Evolutionary conservation across 23 red algal species (phyloP).

Genomic region (Cyanidium caldarium): DNA sequence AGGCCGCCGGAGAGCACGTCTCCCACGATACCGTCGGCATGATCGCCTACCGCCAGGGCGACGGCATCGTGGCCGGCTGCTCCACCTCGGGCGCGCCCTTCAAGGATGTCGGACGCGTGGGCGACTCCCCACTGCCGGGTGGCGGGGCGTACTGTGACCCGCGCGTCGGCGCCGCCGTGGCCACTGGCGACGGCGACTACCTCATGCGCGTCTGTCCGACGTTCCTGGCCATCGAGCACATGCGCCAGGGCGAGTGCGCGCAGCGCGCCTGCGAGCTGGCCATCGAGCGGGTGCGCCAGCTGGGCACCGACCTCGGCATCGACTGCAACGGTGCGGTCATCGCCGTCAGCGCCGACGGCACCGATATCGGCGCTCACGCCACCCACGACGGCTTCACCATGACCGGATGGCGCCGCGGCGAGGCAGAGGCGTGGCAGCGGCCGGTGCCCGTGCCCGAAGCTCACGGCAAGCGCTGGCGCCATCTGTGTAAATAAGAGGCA

Average conservation of each 20-base stretch:
- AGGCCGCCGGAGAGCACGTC: background rate
- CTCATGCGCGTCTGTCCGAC: slow-evolving; percentile 48
- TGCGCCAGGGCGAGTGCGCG: slow-evolving; percentile 13
- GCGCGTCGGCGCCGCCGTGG: slow-evolving; percentile 40
- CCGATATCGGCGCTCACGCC: background rate
- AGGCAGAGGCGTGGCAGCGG: background rate
- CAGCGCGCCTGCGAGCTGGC: background rate
- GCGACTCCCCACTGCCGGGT: slow-evolving; percentile 57
- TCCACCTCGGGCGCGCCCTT: slow-evolving; percentile 72
- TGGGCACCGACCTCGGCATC: background rate
- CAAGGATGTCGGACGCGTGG: slow-evolving; percentile 49
- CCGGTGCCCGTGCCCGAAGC: background rate
- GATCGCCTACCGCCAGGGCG: slow-evolving; percentile 22
- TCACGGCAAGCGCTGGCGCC: background rate
- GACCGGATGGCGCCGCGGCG: background rate
- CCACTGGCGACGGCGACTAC: slow-evolving; percentile 73
- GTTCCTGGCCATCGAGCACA: slow-evolving; percentile 27
- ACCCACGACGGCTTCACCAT: background rate
- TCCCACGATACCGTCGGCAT: slow-evolving; percentile 84
- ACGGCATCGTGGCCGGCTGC: slow-evolving; percentile 39
- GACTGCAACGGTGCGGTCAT: background rate
- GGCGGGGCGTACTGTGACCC: slow-evolving; percentile 34
- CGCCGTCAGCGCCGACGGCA: background rate
- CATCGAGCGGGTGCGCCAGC: background rate
- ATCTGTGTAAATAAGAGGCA: background rate